A percentile compares a stretch with the other conserved stretches of the same genome.
Conservation (phyloP, 352 stramenopile genomes). For the Ochromonadaceae sp. region DNA sequence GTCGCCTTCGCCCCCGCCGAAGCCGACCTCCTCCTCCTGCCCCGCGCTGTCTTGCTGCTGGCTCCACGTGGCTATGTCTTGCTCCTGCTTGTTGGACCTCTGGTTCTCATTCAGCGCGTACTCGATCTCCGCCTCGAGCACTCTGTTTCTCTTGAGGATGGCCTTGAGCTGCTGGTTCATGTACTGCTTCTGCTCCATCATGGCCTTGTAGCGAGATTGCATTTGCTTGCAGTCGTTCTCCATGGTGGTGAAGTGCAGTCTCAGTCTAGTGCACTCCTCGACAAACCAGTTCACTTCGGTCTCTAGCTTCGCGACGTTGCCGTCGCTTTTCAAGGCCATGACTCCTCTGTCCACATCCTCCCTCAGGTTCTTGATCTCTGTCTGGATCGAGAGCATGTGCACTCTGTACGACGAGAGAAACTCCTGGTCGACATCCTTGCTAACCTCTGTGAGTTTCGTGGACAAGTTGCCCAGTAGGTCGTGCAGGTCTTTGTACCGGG, state of each 20-base stretch:
- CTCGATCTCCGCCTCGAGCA: not conserved
- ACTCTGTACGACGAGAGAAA: conserved; percentile 13
- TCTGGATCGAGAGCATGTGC: not conserved
- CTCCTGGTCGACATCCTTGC: too few species aligned
- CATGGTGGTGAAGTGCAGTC: not conserved
- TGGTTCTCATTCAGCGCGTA: too few species aligned
- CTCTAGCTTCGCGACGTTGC: not conserved
- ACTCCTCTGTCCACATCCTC: not conserved
- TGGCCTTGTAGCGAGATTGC: not conserved
- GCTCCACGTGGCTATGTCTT: too few species aligned
- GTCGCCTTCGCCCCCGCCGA: too few species aligned
- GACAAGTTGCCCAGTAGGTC: too few species aligned
- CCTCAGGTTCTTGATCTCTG: conserved; percentile 6
- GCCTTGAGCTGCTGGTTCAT: conserved; percentile 2
- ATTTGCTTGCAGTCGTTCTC: conserved; percentile 3
- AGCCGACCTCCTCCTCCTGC: too few species aligned
- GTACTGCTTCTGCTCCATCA: not conserved
- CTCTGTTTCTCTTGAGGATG: conserved; percentile 3
- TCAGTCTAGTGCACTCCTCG: not conserved
- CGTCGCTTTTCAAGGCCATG: not conserved
- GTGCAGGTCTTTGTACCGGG: too few species aligned
- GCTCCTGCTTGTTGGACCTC: too few species aligned
- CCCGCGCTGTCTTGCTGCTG: too few species aligned
- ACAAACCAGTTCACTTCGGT: conserved; percentile 6
- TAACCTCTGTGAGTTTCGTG: too few species aligned